These are phyloP conservation scores for Sorghum bicolor DNA, from an alignment of 176 grass and related monocot species.

Conservation along the genomic window Sorghum_bicolor_NCBIv3 NC_012873.2:67472001-67472500, in stretches of 20 bases:
- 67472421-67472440: constrained; percentile 79
- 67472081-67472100: background rate
- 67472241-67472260: too few species aligned
- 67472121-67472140: constrained; percentile 87
- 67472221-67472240: constrained; percentile 78
- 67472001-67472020: constrained; percentile 91
- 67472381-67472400: constrained; percentile 98
- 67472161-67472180: constrained; percentile 75
- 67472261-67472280: background rate
- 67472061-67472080: constrained; percentile 12
- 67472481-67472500: constrained; percentile 1
- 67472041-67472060: constrained; percentile 40
- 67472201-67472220: constrained; percentile 92
- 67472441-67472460: constrained; percentile 62
- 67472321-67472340: constrained; percentile 92
- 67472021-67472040: constrained; percentile 95
- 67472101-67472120: background rate
- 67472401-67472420: constrained; percentile 91
- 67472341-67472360: constrained; percentile 92
- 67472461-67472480: background rate
- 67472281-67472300: background rate
- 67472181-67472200: constrained; percentile 90
- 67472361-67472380: constrained; percentile 89
- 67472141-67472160: constrained; percentile 93
- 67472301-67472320: constrained; percentile 90